Percentiles rank a stretch among this genome's conserved stretches.
phyloP scores from a whole-genome alignment of 495 filamentous ascomycete species.

The Podospora didyma region DNA sequence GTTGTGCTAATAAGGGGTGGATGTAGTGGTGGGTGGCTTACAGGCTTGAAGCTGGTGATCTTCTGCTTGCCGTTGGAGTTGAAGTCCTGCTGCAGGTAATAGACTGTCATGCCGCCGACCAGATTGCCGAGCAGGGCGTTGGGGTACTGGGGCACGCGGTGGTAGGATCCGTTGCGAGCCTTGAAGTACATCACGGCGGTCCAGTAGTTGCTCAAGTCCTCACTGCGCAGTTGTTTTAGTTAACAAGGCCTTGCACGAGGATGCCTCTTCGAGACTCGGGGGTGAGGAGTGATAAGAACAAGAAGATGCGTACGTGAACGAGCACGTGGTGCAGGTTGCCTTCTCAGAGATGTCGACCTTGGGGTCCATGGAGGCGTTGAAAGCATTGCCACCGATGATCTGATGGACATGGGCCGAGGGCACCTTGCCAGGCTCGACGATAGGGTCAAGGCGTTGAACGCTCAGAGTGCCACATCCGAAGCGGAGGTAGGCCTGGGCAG shows the following conservation, averaged over 20 bases:
- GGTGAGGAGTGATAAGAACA: no score
- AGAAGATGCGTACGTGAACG: not conserved
- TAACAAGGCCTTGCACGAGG: no score
- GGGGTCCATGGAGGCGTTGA: slow-evolving; percentile 37
- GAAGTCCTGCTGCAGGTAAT: slow-evolving; percentile 39
- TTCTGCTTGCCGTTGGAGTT: slow-evolving; percentile 30
- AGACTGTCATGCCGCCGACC: slow-evolving; percentile 39
- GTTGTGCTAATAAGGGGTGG: no score
- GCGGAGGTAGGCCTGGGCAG: slow-evolving; percentile 36
- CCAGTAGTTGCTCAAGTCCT: slow-evolving; percentile 28
- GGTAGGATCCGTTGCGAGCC: slow-evolving; percentile 42
- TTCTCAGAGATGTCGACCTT: slow-evolving; percentile 35
- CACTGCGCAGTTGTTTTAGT: not conserved
- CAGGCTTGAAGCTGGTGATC: slow-evolving; percentile 40
- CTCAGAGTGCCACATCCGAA: slow-evolving; percentile 42
- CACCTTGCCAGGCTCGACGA: slow-evolving; percentile 33
- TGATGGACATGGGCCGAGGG: slow-evolving; percentile 44
- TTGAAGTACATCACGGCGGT: slow-evolving; percentile 44
- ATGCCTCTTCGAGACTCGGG: no score
- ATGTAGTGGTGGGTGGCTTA: no score
- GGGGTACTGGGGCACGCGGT: slow-evolving; percentile 34
- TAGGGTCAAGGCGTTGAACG: slow-evolving; percentile 39
- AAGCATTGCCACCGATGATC: slow-evolving; percentile 45
- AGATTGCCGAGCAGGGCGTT: slow-evolving; percentile 28
- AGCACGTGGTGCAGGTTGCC: slow-evolving; percentile 23